Evolutionary conservation across 306 rosid species (phyloP).

Genomic region (Quercus suber): DNA sequence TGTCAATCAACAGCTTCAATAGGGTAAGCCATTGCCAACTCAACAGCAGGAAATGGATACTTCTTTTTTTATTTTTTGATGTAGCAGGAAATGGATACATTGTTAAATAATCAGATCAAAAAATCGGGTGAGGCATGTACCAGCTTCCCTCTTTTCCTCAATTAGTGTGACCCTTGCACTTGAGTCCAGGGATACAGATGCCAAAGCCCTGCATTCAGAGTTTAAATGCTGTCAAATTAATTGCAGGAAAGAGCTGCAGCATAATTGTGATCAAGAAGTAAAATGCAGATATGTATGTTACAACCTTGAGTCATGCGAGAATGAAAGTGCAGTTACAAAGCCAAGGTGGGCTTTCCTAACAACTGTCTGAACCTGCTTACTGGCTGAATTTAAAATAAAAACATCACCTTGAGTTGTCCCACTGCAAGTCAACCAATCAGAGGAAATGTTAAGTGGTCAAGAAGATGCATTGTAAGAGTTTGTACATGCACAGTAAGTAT

Average conservation of each 20-base stretch:
- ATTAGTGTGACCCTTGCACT: slow-evolving; percentile 71
- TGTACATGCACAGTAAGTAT: neutral
- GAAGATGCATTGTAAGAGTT: neutral
- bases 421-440: slow-evolving; percentile 47
- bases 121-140: slow-evolving; percentile 39
- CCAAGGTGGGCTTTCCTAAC: slow-evolving; percentile 81
- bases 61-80: too few species aligned
- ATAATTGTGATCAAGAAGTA: slow-evolving; percentile 4
- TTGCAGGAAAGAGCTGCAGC: slow-evolving; percentile 11
- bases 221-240: slow-evolving; percentile 1
- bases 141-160: slow-evolving; percentile 50
- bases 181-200: slow-evolving; percentile 86
- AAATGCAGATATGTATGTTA: neutral
- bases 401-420: slow-evolving; percentile 85
- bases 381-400: slow-evolving; percentile 58
- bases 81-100: too few species aligned
- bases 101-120: neutral
- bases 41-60: too few species aligned
- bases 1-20: too few species aligned
- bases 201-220: slow-evolving; percentile 59
- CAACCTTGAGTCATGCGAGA: slow-evolving; percentile 88
- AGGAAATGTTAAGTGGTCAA: neutral
- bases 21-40: too few species aligned
- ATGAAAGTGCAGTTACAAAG: slow-evolving; percentile 77
- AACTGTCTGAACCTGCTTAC: slow-evolving; percentile 50